phyloP scores from a whole-genome alignment of 2,329 filamentous ascomycete species.

The Penicillium decumbens region DNA sequence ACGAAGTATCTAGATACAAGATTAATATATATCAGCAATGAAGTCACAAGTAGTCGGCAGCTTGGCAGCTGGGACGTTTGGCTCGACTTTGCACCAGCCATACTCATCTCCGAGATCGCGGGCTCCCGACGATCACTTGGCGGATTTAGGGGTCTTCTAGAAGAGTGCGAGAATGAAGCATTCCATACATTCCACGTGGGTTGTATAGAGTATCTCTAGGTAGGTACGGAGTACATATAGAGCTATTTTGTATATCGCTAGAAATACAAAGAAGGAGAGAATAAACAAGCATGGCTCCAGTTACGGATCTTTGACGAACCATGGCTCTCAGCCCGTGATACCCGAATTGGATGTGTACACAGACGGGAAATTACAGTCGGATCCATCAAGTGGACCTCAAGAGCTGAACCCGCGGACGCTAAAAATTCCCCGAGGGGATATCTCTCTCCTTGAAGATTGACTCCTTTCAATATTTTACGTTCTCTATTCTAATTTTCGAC shows the following conservation, averaged over 20 bases:
- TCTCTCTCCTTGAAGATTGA: neutral
- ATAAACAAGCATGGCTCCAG: neutral
- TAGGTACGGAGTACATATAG: neutral
- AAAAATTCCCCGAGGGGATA: constrained; percentile 1
- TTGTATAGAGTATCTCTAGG: neutral
- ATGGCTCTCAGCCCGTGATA: constrained; percentile 4
- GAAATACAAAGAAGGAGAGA: neutral
- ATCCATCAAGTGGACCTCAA: constrained; percentile 12
- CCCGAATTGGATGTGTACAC: constrained; percentile 3
- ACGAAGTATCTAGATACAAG: neutral
- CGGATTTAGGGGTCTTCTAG: constrained; percentile 3
- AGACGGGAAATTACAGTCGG: constrained; percentile 20
- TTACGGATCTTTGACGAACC: neutral
- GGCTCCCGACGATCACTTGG: constrained; percentile 2
- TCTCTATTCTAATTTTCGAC: neutral
- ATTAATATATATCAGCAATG: neutral
- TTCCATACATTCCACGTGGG: neutral
- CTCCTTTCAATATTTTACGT: neutral
- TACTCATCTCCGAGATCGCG: constrained; percentile 5
- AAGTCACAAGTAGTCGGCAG: neutral
- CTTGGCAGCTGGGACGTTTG: neutral
- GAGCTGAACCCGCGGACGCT: constrained; percentile 19
- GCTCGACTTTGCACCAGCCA: neutral
- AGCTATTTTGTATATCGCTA: neutral
- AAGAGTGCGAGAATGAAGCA: neutral